phyloP scores from a whole-genome alignment of 805 yeast genomes.

The Zygosaccharomyces siamensis region DNA sequence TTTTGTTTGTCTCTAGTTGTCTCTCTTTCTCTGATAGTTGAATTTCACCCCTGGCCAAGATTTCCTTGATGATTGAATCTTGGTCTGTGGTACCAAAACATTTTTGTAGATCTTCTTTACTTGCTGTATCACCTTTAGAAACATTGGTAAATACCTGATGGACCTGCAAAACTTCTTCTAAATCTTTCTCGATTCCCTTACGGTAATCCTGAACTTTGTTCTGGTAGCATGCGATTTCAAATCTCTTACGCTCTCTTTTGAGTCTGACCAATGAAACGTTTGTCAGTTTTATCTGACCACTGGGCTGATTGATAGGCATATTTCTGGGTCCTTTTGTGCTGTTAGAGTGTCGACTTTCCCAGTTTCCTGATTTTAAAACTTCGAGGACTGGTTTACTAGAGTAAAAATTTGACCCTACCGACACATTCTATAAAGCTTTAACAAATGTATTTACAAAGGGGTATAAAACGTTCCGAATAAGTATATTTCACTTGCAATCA shows the following conservation, averaged over 20 bases:
- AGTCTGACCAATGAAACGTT: slow-evolving; percentile 90
- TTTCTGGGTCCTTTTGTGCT: not conserved
- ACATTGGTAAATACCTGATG: slow-evolving; percentile 93
- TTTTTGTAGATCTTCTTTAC: slow-evolving; percentile 70
- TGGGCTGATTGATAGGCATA: slow-evolving; percentile 78
- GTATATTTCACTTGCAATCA: not conserved
- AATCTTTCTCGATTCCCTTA: slow-evolving; percentile 62
- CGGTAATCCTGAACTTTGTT: slow-evolving; percentile 97
- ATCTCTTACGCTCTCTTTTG: slow-evolving; percentile 86
- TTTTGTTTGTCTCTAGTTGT: slow-evolving; percentile 63
- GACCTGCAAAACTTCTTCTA: slow-evolving; percentile 93
- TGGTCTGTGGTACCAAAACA: slow-evolving; percentile 73
- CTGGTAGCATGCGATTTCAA: slow-evolving; percentile 94
- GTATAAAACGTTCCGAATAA: not conserved
- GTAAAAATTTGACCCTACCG: not conserved
- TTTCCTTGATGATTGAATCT: slow-evolving; percentile 72
- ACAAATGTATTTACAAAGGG: slow-evolving; percentile 1
- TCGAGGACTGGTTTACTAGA: not conserved
- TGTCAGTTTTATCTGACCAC: slow-evolving; percentile 81
- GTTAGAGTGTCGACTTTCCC: no score
- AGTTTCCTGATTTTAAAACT: not conserved
- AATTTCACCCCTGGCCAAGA: slow-evolving; percentile 85
- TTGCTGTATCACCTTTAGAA: slow-evolving; percentile 90
- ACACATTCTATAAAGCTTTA: not conserved
- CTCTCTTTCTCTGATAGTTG: slow-evolving; percentile 94